Conservation (phyloP, 73 alveolate species). For the Paramecium octaurelia region DNA sequence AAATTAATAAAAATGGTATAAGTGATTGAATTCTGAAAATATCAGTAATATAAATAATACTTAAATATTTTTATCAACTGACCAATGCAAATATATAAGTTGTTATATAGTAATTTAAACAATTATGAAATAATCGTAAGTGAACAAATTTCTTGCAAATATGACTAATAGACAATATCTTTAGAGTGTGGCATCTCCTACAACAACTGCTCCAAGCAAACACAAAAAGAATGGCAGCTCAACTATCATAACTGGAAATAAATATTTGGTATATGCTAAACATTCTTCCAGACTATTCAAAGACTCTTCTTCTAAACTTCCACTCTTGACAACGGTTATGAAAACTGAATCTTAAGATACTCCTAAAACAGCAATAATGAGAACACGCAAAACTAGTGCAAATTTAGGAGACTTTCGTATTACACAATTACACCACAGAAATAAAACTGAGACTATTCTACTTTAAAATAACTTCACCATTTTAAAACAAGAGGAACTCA, state of each 20-base stretch:
- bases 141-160: background rate
- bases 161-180: background rate
- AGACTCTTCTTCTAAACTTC: background rate
- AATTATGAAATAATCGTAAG: background rate
- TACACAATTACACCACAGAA: background rate
- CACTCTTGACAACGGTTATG: background rate
- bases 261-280: background rate
- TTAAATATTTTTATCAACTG: background rate
- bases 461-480: background rate
- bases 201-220: background rate
- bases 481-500: background rate
- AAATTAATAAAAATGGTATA: background rate
- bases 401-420: background rate
- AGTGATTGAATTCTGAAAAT: background rate
- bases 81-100: background rate
- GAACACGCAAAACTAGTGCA: background rate
- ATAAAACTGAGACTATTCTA: background rate
- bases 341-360: background rate
- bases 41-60: background rate
- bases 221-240: constrained; percentile 14
- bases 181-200: background rate
- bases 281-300: background rate
- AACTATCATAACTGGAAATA: background rate
- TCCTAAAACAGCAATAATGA: background rate
- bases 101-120: background rate